Evolutionary conservation across 176 grass and related monocot genomes (phyloP), one percentile per base, ranked within the genome.

Genomic region (Carex kokanica): DNA sequence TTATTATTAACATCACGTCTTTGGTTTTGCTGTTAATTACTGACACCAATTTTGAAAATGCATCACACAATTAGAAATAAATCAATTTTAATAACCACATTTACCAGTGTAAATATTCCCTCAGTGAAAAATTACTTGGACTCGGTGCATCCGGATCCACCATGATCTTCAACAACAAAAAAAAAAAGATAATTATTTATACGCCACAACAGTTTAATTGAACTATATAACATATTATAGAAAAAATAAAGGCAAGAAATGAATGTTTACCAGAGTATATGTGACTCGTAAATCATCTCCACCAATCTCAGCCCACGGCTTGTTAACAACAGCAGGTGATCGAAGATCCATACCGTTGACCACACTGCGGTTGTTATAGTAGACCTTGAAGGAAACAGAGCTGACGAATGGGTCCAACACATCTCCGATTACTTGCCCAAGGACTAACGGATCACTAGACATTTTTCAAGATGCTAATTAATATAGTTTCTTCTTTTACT

Each of bases 31-130:
- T 66, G 27, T 34, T n/a, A n/a, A n/a, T n/a, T 68, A 11, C 34
- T n/a, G 36, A 27, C 17, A 71, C 18, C 18, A 61, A 11, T 20
- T 71, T 67, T 67, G 13, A 67, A 16, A 36, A 38, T 11, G 9
- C 23, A 63, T 67, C 31, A 4, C 6, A 8, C 29, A 36, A 67
- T 40, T 17, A 4, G 7, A 20, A 40, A 71, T 71, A 1, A 2
- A 21, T 40, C 34, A 71, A 20, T 41, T 49, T 74, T 74, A 13
- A 25, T 65, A 32, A 65, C 63, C 4, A 24, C n/a, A 74, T 40
- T 49, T 69, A 97, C 94, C 94, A 97, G 91, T 98, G 95, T 20
- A 98, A 61, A 85, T 98, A 98, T 60, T 98, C 95, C 81, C 87
- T 88, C 15, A 94, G 25, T n/a, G 88, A 90, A 27, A 90, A 92